These are phyloP conservation scores for Aspergillus homomorphus DNA, from an alignment of 495 filamentous ascomycete genomes.

Conservation along the genomic window DNA sequence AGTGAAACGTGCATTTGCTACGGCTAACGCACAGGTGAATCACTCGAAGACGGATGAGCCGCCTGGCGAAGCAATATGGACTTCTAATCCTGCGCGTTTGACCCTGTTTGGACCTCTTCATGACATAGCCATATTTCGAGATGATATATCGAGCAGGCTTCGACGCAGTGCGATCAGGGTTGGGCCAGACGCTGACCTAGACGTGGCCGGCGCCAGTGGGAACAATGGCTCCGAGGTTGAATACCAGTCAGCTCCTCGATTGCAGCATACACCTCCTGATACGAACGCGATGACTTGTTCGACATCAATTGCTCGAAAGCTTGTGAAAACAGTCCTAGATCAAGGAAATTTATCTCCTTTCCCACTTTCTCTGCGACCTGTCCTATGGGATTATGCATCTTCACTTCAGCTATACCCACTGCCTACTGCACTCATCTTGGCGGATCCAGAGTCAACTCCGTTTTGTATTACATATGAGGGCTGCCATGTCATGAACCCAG, in stretches of 20 bases:
- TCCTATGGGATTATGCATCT: conserved; percentile 81
- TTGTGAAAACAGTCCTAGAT: conserved; percentile 90
- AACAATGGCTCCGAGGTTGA: conserved; percentile 22
- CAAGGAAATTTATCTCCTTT: conserved; percentile 89
- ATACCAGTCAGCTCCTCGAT: conserved; percentile 13
- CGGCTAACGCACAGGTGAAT: conserved; percentile 64
- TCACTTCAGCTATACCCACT: conserved; percentile 81
- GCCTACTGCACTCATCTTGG: conserved; percentile 76
- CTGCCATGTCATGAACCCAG: conserved; percentile 95
- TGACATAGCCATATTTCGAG: conserved; percentile 81
- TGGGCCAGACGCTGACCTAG: conserved; percentile 19
- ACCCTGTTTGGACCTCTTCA: conserved; percentile 79
- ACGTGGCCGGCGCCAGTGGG: neutral
- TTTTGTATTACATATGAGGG: conserved; percentile 91
- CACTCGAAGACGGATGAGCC: conserved; percentile 39
- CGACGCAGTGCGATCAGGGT: conserved; percentile 69
- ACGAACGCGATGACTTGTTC: conserved; percentile 43
- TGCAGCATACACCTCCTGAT: conserved; percentile 18
- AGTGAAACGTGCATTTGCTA: conserved; percentile 72
- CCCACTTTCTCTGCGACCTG: conserved; percentile 66
- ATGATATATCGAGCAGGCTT: conserved; percentile 76
- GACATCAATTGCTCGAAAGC: conserved; percentile 63
- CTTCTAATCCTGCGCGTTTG: conserved; percentile 78
- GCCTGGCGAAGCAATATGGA: conserved; percentile 75
- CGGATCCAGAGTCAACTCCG: conserved; percentile 73